These are phyloP conservation scores for Isabelozyma pseudorhagii DNA, from an alignment of 805 yeast species.

Conservation along the genomic window DNA sequence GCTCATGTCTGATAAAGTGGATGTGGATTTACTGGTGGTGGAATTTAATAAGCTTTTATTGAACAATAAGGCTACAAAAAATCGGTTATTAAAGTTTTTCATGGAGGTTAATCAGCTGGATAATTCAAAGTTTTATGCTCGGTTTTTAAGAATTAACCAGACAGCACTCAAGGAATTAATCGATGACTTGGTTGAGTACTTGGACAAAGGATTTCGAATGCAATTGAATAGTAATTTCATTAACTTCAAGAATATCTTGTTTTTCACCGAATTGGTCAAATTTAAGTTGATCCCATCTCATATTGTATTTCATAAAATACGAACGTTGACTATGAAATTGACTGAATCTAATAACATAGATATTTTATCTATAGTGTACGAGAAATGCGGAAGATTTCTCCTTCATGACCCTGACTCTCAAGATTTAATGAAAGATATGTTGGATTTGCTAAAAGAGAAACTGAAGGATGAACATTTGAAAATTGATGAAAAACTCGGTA, in stretches of 20 bases:
- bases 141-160: constrained; percentile 66
- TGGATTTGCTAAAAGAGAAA: constrained; percentile 50
- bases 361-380: constrained; percentile 65
- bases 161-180: constrained; percentile 47
- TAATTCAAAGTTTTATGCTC: constrained; percentile 50
- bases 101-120: constrained; percentile 45
- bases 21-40: constrained; percentile 45
- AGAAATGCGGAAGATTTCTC: constrained; percentile 67
- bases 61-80: constrained; percentile 70
- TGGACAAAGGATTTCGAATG: constrained; percentile 60
- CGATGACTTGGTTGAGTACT: constrained; percentile 47
- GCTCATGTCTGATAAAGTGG: constrained; percentile 41
- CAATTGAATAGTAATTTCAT: constrained; percentile 53
- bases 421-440: constrained; percentile 60
- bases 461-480: constrained; percentile 48
- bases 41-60: constrained; percentile 50
- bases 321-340: constrained; percentile 52
- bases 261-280: constrained; percentile 73
- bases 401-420: constrained; percentile 54
- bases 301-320: constrained; percentile 68
- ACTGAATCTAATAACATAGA: constrained; percentile 62
- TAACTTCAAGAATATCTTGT: constrained; percentile 55
- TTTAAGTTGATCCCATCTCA: constrained; percentile 72
- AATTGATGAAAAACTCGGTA: constrained; percentile 53
- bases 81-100: constrained; percentile 57